Evolutionary conservation across 495 filamentous ascomycete genomes (phyloP), one percentile per base, ranked within the genome.

Genomic region (Aspergillus diversus): DNA sequence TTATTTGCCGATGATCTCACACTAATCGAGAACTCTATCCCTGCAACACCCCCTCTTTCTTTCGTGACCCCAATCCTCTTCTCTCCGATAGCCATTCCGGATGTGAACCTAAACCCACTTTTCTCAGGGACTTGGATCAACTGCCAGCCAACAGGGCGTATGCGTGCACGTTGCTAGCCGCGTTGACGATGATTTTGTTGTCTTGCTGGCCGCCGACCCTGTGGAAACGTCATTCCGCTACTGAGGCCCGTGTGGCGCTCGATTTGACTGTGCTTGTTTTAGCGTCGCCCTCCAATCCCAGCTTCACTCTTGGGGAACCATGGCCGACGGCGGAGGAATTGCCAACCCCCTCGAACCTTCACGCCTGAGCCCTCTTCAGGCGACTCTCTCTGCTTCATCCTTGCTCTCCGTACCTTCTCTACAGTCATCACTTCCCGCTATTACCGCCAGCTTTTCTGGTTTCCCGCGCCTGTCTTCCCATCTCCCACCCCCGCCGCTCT

Each of bases 401-500:
- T 63, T 63, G 21, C 60, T 59, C 49, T 56, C 59, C 37, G 7
- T 57, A 13, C 54, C 52, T 16, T 61, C 63, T 33, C 55, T 65
- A 37, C 57, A 65, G 33, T 53, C 69, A 33, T 64, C 70, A 17
- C 54, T 63, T 35, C 67, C 74, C 54, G 63, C 69, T 48, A 50
- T 66, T 63, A 61, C 63, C 59, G 60, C 66, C 57, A 66, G 59
- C 60, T 39, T 66, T 39, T 68, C 69, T 33, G 64, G 65, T 52
- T 33, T 61, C 32, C 54, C 72, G 35, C 57, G 62, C 67, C 59
- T 73, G 64, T 68, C 72, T 46, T 61, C 64, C 33, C 49, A 67
- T 60, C 61, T 64, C 51, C 66, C 70, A 55, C 71, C 71, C 63
- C 71, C 75, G 57, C 68, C 69, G 34, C 61, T 70, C 35, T 67